phyloP scores from a whole-genome alignment of 208 protist species.

The Trypanosoma boissoni region DNA sequence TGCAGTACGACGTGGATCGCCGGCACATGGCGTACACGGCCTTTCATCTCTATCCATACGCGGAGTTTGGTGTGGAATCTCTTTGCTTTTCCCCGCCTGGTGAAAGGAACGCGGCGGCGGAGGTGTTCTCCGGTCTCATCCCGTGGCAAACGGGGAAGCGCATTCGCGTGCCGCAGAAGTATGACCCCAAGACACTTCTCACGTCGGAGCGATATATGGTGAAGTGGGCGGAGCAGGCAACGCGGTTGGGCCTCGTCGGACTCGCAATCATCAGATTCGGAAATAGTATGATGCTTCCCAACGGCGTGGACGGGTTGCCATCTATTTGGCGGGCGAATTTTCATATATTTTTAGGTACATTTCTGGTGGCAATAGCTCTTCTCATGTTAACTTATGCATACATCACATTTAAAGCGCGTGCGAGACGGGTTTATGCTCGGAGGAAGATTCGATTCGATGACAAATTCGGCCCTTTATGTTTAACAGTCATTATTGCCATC shows the following conservation, averaged over 20 bases:
- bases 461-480: constrained; percentile 44
- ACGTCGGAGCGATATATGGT: constrained; percentile 90
- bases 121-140: constrained; percentile 71
- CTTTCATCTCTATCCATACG: constrained; percentile 83
- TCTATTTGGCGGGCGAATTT: constrained; percentile 65
- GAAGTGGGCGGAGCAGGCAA: constrained; percentile 76
- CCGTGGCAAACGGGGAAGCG: constrained; percentile 90
- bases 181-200: constrained; percentile 87
- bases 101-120: constrained; percentile 53
- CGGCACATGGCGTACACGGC: constrained; percentile 75
- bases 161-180: constrained; percentile 88
- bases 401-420: constrained; percentile 64
- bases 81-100: constrained; percentile 54
- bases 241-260: constrained; percentile 70
- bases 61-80: constrained; percentile 69
- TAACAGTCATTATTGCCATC: constrained; percentile 63
- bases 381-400: constrained; percentile 73
- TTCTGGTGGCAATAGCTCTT: constrained; percentile 48
- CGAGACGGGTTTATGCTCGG: constrained; percentile 76
- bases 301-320: constrained; percentile 34
- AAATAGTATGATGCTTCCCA: constrained; percentile 59
- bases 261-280: constrained; percentile 75
- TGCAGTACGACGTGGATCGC: constrained; percentile 76
- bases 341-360: constrained; percentile 60
- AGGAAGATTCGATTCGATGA: constrained; percentile 88